Evolutionary conservation across 2,329 filamentous ascomycete genomes (phyloP), one percentile per base, ranked within the genome.

Genomic region (Colletotrichum sansevieriae): DNA sequence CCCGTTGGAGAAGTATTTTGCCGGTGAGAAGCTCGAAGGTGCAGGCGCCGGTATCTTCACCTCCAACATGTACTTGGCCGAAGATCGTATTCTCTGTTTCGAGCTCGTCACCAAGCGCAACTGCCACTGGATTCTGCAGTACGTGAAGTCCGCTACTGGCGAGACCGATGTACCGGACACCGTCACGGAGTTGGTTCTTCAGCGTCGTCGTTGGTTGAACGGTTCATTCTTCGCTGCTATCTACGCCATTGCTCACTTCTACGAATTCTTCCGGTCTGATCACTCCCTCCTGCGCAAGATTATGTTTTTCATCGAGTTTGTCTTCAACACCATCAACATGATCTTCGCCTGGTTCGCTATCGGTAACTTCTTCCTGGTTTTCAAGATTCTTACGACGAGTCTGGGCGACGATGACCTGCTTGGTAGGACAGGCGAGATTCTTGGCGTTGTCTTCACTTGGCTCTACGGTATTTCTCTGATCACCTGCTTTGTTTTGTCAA

Each of bases 311-410:
- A 81, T 98, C 73, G 96, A 99, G 78, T 98, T 98, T 79, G 84
- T 92, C 73, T 99, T 98, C 83, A 95, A 98, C 80, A 96, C 94
- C 1, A 87, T 95, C 80, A 97, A 93, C 85, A 98, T 98, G 93
- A 87, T 99, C 76, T 99, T 98, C 79, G 95, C 96, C 61, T 99
- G 96, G 96, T 98, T 99, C 78, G 94, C 92, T 75, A 96, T 98
- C 76, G 92, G 96, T 77, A 99, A 99, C 83, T 99, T 99, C 87
- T 99, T 98, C 87, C 83, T 99, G 76, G 95, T 99, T 74, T 99
- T 99, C 85, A 95, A 95, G 80, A 98, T 99, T 77, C 84, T 99
- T 72, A 98, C 95, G 1, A 91, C 90, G 11, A 97, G 95, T 75
- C 84, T 99, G 72, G 92, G 93, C 52, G 85, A 88, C 29, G 74